Percentiles rank a stretch among this genome's conserved stretches.
Evolutionary conservation across 2,329 filamentous ascomycete genomes (phyloP).

Genomic region (Cadophora luteo-olivacea): DNA sequence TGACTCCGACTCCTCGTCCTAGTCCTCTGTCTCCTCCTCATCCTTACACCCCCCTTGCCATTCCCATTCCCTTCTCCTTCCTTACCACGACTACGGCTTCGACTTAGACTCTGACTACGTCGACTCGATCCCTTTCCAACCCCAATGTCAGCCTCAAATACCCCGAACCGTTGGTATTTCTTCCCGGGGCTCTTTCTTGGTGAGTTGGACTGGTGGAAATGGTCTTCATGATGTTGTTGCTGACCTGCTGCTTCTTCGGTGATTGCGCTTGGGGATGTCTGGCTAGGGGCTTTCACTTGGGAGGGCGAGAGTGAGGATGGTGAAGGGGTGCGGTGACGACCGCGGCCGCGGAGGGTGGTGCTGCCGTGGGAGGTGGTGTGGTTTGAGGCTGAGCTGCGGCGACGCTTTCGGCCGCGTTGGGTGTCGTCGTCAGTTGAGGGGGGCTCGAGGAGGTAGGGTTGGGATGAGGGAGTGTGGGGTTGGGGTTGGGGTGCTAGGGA

Average conservation of each 20-base stretch:
- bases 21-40: slow-evolving; percentile 36
- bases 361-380: slow-evolving; percentile 30
- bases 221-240: too few relatives aligned
- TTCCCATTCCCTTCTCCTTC: not conserved
- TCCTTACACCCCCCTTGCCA: slow-evolving; percentile 19
- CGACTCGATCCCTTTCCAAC: slow-evolving; percentile 17
- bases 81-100: slow-evolving; percentile 14
- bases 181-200: slow-evolving; percentile 19
- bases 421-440: slow-evolving; percentile 31
- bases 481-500: not conserved
- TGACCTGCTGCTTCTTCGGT: not conserved
- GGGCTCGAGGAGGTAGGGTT: slow-evolving; percentile 20
- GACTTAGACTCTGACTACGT: slow-evolving; percentile 35
- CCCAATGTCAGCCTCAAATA: too few relatives aligned
- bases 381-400: slow-evolving; percentile 32
- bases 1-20: slow-evolving; percentile 32
- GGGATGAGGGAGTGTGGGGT: not conserved
- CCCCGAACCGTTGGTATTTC: slow-evolving; percentile 28
- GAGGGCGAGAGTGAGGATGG: slow-evolving; percentile 4
- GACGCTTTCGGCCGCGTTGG: slow-evolving; percentile 42
- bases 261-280: slow-evolving; percentile 25
- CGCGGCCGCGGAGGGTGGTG: slow-evolving; percentile 40
- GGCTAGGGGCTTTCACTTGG: not conserved
- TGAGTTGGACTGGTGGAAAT: not conserved
- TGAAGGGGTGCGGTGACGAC: slow-evolving; percentile 37